phyloP scores from a whole-genome alignment of 1,284 basidiomycete species.

The Malassezia japonica region DNA sequence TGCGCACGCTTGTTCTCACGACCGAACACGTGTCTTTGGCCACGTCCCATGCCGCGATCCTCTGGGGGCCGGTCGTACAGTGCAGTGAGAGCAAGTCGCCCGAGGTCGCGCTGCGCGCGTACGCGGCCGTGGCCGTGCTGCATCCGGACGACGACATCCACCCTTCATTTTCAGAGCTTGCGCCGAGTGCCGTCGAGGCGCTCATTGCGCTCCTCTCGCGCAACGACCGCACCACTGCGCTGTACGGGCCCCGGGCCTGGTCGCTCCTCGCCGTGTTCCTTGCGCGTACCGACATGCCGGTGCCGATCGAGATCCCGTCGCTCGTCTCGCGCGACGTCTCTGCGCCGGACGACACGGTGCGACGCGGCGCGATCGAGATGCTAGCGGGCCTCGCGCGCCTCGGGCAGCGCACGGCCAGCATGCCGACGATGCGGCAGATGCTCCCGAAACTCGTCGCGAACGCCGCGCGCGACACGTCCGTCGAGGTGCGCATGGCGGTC shows the following conservation, averaged over 20 bases:
- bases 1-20: neutral
- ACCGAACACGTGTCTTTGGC: neutral
- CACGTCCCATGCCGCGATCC: slow-evolving; percentile 2
- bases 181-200: neutral
- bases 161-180: no score
- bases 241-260: neutral
- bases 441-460: neutral
- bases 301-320: neutral
- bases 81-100: neutral
- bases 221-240: neutral
- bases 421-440: neutral
- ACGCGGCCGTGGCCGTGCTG: neutral
- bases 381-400: neutral
- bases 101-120: neutral
- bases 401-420: neutral
- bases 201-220: neutral
- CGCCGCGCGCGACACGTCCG: neutral
- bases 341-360: no score
- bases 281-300: neutral
- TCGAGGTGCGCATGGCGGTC: neutral
- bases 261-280: neutral
- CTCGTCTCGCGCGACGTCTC: neutral
- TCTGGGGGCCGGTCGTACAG: slow-evolving; percentile 1
- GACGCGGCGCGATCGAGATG: neutral
- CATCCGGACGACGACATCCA: neutral